These are phyloP conservation scores for Candida michaelii DNA, from an alignment of 805 yeast genomes.

Conservation along the genomic window DNA sequence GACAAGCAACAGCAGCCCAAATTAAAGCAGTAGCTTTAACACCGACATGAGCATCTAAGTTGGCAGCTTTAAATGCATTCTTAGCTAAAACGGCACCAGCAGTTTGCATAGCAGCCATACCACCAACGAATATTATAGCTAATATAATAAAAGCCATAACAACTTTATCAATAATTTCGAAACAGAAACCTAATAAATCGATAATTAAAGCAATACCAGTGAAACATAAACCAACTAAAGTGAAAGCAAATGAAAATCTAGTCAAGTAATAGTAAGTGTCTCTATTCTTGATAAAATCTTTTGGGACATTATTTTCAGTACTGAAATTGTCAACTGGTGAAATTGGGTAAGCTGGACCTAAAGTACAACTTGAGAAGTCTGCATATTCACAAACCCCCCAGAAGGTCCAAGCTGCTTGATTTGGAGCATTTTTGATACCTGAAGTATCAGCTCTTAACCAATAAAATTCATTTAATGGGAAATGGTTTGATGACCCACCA, in stretches of 20 bases:
- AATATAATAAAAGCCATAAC: constrained; percentile 50
- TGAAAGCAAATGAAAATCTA: constrained; percentile 64
- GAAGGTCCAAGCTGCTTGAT: constrained; percentile 73
- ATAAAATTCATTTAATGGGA: constrained; percentile 68
- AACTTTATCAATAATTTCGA: constrained; percentile 53
- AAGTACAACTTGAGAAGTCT: constrained; percentile 52
- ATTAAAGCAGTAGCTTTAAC: constrained; percentile 57
- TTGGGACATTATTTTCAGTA: constrained; percentile 51
- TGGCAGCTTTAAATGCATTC: constrained; percentile 58
- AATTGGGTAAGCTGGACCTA: constrained; percentile 80
- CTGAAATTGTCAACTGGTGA: constrained; percentile 78
- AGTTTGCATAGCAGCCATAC: constrained; percentile 70
- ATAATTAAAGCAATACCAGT: constrained; percentile 61
- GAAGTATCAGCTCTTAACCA: constrained; percentile 80
- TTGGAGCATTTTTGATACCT: constrained; percentile 48
- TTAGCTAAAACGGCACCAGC: constrained; percentile 77
- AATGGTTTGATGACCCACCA: constrained; percentile 59
- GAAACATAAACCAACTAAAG: constrained; percentile 59
- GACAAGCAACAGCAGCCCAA: constrained; percentile 67
- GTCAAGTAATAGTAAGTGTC: constrained; percentile 61
- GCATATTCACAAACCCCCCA: constrained; percentile 66
- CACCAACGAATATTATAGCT: constrained; percentile 54
- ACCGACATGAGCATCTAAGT: constrained; percentile 50
- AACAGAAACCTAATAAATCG: constrained; percentile 56
- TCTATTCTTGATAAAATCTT: constrained; percentile 52